A percentile compares a stretch with the other conserved stretches of the same genome.
phyloP scores from a whole-genome alignment of 2,329 filamentous ascomycete genomes.

The Colletotrichum sp. region DNA sequence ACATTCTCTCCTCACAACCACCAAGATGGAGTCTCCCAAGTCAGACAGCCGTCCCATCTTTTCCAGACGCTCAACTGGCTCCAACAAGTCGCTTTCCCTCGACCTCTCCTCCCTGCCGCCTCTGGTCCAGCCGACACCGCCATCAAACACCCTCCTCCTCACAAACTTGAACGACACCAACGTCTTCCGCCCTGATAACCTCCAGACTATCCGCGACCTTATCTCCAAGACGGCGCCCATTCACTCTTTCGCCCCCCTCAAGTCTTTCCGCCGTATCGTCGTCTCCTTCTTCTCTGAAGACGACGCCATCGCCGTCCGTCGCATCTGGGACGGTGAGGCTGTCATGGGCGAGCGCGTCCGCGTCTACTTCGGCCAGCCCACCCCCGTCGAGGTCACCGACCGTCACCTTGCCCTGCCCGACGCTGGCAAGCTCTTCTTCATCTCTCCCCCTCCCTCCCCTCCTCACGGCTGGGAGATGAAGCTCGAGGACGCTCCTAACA shows the following conservation, averaged over 20 bases:
- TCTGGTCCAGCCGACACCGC: slow-evolving; percentile 72
- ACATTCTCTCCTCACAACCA: background rate
- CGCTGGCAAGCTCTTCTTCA: slow-evolving; percentile 75
- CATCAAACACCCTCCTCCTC: slow-evolving; percentile 84
- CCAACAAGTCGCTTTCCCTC: slow-evolving; percentile 64
- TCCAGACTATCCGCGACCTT: slow-evolving; percentile 75
- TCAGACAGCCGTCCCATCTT: slow-evolving; percentile 30
- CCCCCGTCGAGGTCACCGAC: slow-evolving; percentile 58
- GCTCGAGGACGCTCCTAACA: slow-evolving; percentile 73
- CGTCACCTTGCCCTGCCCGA: slow-evolving; percentile 71
- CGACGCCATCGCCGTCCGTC: slow-evolving; percentile 73
- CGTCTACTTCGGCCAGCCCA: slow-evolving; percentile 72
- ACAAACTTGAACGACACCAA: slow-evolving; percentile 78
- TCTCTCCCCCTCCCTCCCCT: slow-evolving; percentile 71
- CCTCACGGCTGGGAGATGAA: slow-evolving; percentile 74
- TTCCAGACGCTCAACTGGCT: slow-evolving; percentile 46
- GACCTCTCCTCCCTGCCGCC: slow-evolving; percentile 77
- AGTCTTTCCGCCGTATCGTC: slow-evolving; percentile 82
- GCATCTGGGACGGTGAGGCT: slow-evolving; percentile 75
- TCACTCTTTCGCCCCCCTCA: slow-evolving; percentile 80
- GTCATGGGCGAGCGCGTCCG: slow-evolving; percentile 73
- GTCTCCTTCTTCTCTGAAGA: slow-evolving; percentile 77
- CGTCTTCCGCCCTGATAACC: slow-evolving; percentile 77
- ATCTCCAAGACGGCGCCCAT: slow-evolving; percentile 74
- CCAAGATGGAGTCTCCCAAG: slow-evolving; percentile 39